Conservation (phyloP, 2,329 filamentous ascomycete species). For the Hypoxylon rubiginosum region DNA sequence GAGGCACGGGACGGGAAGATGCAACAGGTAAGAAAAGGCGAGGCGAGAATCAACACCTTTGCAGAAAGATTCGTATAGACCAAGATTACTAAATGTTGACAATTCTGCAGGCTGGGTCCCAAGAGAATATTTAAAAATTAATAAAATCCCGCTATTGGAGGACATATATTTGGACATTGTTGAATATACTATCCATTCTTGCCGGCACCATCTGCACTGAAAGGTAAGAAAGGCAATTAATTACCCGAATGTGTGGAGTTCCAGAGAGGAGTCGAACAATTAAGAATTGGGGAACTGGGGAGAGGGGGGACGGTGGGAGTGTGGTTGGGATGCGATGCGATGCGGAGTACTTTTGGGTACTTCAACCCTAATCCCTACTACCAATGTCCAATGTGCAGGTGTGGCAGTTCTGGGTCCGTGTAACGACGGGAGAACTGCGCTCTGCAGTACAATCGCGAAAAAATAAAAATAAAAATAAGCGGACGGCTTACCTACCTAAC, state of each 20-base stretch:
- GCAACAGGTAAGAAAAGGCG: slow-evolving; percentile 18
- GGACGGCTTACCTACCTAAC: too few relatives aligned
- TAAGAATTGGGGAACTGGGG: slow-evolving; percentile 41
- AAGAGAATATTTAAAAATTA: neutral
- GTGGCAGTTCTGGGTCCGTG: neutral
- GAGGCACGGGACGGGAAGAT: slow-evolving; percentile 11
- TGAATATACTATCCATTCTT: slow-evolving; percentile 2
- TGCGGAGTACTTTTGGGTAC: slow-evolving; percentile 39
- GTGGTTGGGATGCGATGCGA: slow-evolving; percentile 12
- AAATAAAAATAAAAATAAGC: too few relatives aligned
- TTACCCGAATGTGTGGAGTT: slow-evolving; percentile 43
- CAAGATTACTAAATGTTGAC: neutral
- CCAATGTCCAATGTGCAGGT: neutral
- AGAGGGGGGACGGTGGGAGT: slow-evolving; percentile 23
- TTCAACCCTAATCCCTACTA: neutral
- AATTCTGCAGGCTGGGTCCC: neutral
- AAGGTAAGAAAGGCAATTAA: slow-evolving; percentile 21
- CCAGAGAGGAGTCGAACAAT: neutral
- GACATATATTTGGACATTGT: slow-evolving; percentile 15
- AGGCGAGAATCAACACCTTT: neutral
- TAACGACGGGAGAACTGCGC: neutral
- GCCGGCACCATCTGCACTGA: slow-evolving; percentile 18
- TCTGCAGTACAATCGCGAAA: neutral
- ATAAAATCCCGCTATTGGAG: slow-evolving; percentile 6
- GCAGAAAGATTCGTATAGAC: neutral